Evolutionary conservation across 108 stramenopile species (phyloP).

Genomic region (Aurantiochytrium sp.): DNA sequence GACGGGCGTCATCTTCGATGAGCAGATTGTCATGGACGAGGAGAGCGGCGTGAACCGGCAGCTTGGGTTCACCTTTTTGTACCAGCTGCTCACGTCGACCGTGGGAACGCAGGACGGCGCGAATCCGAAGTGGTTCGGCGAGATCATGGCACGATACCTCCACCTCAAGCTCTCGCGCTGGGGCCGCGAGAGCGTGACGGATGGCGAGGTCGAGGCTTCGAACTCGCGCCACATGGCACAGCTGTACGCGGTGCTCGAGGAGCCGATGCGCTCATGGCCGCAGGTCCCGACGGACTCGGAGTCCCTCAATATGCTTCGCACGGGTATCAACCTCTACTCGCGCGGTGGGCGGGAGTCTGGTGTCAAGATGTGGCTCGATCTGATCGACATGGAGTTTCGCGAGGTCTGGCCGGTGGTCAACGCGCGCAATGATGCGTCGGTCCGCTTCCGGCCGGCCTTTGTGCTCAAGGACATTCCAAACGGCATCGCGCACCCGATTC

Average conservation of each 20-base stretch:
- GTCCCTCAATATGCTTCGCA: background rate
- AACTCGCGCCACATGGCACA: constrained; percentile 28
- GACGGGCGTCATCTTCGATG: background rate
- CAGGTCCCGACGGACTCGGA: constrained; percentile 12
- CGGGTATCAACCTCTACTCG: background rate
- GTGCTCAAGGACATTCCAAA: constrained; percentile 11
- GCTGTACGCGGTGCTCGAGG: background rate
- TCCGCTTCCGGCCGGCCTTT: background rate
- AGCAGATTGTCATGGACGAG: constrained; percentile 22
- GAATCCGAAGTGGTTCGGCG: background rate
- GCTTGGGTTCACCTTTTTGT: constrained; percentile 16
- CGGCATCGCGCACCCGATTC: background rate
- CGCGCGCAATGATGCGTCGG: background rate
- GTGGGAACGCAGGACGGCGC: background rate
- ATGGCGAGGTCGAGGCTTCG: constrained; percentile 29
- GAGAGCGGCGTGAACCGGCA: constrained; percentile 25
- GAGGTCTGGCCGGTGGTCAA: background rate
- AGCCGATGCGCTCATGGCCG: background rate
- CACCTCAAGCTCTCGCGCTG: constrained; percentile 13
- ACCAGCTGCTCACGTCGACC: background rate
- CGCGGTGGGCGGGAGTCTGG: background rate
- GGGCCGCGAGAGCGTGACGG: constrained; percentile 2
- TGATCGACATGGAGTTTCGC: constrained; percentile 11
- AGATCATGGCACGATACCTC: constrained; percentile 2
- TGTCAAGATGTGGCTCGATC: constrained; percentile 27